Conservation (phyloP, 176 grass and related monocot species). For the Aegilops bicornis region DNA sequence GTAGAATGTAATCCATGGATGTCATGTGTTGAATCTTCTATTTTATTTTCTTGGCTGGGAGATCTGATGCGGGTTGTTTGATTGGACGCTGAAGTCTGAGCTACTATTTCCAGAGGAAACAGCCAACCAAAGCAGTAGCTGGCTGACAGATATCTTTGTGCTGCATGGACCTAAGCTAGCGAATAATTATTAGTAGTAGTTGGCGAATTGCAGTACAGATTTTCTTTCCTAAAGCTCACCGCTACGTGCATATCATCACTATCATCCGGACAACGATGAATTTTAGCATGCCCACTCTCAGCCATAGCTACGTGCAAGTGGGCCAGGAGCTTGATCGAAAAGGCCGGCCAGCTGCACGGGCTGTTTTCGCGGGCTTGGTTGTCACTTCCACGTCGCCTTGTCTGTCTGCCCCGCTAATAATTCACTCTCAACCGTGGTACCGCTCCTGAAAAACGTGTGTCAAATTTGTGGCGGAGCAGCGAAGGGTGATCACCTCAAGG, state of each 20-base stretch:
- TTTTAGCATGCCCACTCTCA: too few relatives aligned
- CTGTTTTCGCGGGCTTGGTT: neutral
- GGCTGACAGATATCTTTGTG: neutral
- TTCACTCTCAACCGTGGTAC: too few relatives aligned
- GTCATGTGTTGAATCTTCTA: neutral
- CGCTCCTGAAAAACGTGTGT: neutral
- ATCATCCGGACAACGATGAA: neutral
- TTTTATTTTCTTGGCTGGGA: neutral
- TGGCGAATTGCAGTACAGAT: neutral
- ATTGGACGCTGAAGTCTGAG: neutral
- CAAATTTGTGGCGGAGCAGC: conserved; percentile 28
- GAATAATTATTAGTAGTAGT: neutral
- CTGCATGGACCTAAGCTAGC: neutral
- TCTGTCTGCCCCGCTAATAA: neutral
- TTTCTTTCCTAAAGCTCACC: neutral
- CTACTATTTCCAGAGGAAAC: neutral
- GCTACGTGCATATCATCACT: neutral
- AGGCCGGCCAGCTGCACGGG: neutral
- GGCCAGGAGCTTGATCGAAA: too few relatives aligned
- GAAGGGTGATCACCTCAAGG: conserved; percentile 53
- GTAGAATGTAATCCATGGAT: too few relatives aligned
- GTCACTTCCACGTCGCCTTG: neutral
- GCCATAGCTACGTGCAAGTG: neutral
- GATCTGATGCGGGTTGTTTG: neutral
- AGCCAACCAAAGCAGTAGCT: neutral